Evolutionary conservation across 139 green algal genomes (phyloP), one percentile per base, ranked within the genome.

Genomic region (Prasinococcaceae sp.): DNA sequence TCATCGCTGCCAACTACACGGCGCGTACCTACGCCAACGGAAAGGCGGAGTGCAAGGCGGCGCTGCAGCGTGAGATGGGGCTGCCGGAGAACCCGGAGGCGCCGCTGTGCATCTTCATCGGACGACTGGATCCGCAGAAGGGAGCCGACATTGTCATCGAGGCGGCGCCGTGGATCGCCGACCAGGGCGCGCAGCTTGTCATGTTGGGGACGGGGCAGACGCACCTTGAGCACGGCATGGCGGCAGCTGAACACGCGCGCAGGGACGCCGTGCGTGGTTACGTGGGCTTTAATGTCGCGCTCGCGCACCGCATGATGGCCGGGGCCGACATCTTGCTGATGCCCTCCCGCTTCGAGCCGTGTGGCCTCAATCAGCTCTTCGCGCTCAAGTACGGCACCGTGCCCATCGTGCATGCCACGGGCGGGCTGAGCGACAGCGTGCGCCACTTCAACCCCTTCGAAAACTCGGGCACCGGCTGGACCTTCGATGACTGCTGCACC

Each of bases 271-370:
- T 77, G 55, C 60, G 79, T n/a, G 64, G 64, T 17, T 95, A 82
- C 81, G 86, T 96, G 24, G 88, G 86, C 28, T 96, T 95, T 69
- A 80, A 46, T n/a, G 74, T 85, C 12, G 60, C 75, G 51, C 86
- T 92, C 73, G 79, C 85, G 19, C 88, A 97, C 76, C 66, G 81
- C 39, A 93, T 95, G 63, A 94, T 80, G 0, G 85, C 79, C 14
- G 78, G 63, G 6, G 72, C 70, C 9, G 81, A 90, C 72, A 81
- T 92, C 32, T 69, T 88, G 61, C 60, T 85, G 17, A 84, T 83
- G 63, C 79, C 67, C 48, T 74, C 27, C n/a, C 51, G 53, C 26
- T 75, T 69, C 53, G 55, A 66, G 44, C 56, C 60, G n/a, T 75
- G 67, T 50, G 47, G 61, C 16, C 38, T 70, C 26, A 63, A 70